phyloP scores from a whole-genome alignment of 345 rosid genomes.

The Brassica juncea region DNA sequence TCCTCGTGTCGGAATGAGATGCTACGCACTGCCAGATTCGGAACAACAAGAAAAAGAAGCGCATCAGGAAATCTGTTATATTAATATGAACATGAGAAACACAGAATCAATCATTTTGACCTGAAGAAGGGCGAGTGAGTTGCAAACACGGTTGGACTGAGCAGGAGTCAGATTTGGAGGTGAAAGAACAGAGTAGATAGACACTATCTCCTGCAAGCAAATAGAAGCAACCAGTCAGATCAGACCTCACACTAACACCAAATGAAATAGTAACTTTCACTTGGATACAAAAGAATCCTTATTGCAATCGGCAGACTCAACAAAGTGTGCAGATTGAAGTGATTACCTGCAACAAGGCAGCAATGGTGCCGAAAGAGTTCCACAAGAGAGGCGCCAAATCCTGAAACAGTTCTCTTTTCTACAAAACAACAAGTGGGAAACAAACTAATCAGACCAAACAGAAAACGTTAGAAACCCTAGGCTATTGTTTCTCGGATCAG shows the following conservation, averaged over 20 bases:
- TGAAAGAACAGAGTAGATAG: conserved; percentile 90
- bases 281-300: neutral
- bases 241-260: neutral
- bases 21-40: conserved; percentile 79
- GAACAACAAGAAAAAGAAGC: conserved; percentile 12
- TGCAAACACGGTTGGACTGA: conserved; percentile 96
- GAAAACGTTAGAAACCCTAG: conserved; percentile 18
- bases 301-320: neutral
- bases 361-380: conserved; percentile 46
- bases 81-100: neutral
- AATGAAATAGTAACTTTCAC: neutral
- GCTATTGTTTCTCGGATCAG: conserved; percentile 12
- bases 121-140: conserved; percentile 99
- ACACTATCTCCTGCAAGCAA: conserved; percentile 82
- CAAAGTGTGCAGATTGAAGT: neutral
- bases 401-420: conserved; percentile 94
- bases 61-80: conserved; percentile 24
- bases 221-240: neutral
- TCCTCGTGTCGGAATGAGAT: conserved; percentile 94
- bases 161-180: conserved; percentile 90
- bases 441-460: conserved; percentile 3
- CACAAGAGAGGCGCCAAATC: conserved; percentile 94
- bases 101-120: conserved; percentile 21
- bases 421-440: conserved; percentile 26
- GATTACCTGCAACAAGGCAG: conserved; percentile 43